These are phyloP conservation scores for Pisolithus albus DNA, from an alignment of 768 basidiomycete genomes.

Conservation along the genomic window DNA sequence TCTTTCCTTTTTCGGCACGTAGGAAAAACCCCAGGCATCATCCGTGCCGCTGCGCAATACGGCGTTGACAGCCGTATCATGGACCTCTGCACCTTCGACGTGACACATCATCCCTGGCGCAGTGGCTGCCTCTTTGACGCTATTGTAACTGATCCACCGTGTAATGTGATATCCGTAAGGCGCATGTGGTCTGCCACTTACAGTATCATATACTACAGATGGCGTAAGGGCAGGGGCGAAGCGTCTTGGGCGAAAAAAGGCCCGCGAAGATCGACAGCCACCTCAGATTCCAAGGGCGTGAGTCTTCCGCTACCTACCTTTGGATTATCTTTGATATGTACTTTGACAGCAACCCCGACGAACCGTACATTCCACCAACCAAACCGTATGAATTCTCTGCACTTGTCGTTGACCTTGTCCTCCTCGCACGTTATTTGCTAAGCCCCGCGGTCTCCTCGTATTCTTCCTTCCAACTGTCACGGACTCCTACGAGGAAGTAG, in stretches of 20 bases:
- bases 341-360: constrained; percentile 32
- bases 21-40: constrained; percentile 57
- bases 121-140: constrained; percentile 89
- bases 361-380: constrained; percentile 82
- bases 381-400: constrained; percentile 88
- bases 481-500: constrained; percentile 85
- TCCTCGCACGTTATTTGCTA: constrained; percentile 80
- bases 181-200: constrained; percentile 1
- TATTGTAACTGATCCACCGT: constrained; percentile 91
- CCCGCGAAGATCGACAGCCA: constrained; percentile 22
- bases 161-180: constrained; percentile 30
- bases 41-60: constrained; percentile 80
- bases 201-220: constrained; percentile 40
- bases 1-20: neutral
- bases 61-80: constrained; percentile 65
- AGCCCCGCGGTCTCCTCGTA: constrained; percentile 81
- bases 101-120: constrained; percentile 87
- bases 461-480: constrained; percentile 93
- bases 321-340: neutral
- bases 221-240: constrained; percentile 90
- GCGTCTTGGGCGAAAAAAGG: constrained; percentile 62
- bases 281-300: constrained; percentile 38
- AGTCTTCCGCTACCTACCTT: constrained; percentile 17
- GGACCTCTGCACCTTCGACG: constrained; percentile 86
- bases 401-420: constrained; percentile 73